Base-by-base conservation (phyloP, 768 basidiomycete species). In the Rhodotorula graminis region DNA sequence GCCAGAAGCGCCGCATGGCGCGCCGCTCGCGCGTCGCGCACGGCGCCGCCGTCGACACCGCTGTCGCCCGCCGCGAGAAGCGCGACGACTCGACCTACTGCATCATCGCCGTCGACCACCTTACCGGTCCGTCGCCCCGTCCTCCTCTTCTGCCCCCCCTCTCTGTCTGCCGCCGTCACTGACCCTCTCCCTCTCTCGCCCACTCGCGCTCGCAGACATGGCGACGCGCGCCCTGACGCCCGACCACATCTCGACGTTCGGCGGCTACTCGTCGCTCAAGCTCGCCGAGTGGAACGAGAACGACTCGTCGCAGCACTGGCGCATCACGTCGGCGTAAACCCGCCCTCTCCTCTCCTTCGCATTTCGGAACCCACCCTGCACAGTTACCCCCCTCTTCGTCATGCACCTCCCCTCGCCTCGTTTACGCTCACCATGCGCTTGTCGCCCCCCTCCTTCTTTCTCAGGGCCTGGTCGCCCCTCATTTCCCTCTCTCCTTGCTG, bases 21-120 rank as follows among this genome's bases (percentile, higher is more conserved):
- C 60, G 60, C 44, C 42, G 60, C n/a, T 61, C 60, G n/a, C 40
- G 19, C 15, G 40, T 15, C 58, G 21, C 18, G 14, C 25, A 40
- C 40, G 40, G 4, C 40, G 23, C 40, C 8, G 29, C 33, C 18
- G 18, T 40, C 57, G 11, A 33, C 18, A 23, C 37, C n/a, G 7
- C 40, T 29, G n/a, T n/a, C n/a, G n/a, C n/a, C n/a, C 21, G 58
- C 40, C 68, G 33, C 50, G 37, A 50, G 63, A 64, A 70, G 63
- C 56, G 69, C 31, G 31, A 47, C 44, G 29, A 29, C 10, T 9
- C 4, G 25, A 52, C 58, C 25, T 40, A 40, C n/a, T 31, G 19
- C 65, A 72, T 66, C 58, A 23, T 69, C 53, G 71, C 71, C 33
- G 62, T 72, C 46, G 67, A 72, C 53, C 71, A 72, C 67, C 46